These are phyloP conservation scores for Podospora fimiseda DNA, from an alignment of 495 filamentous ascomycete genomes.

Conservation along the genomic window DNA sequence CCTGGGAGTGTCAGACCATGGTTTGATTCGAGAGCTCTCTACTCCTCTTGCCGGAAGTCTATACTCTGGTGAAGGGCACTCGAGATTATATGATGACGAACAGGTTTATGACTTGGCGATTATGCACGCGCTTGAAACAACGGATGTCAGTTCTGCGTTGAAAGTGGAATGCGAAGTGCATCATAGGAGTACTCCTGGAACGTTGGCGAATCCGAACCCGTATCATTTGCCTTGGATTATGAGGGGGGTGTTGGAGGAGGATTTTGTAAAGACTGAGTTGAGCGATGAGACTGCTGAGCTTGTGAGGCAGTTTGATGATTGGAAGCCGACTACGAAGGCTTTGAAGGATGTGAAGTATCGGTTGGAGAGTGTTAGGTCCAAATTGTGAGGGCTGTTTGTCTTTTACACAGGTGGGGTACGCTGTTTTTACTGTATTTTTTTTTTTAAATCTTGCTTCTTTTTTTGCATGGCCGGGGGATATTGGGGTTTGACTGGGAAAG, in stretches of 20 bases:
- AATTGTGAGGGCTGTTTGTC: slow-evolving; percentile 44
- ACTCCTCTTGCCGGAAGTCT: slow-evolving; percentile 83
- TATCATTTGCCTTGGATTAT: slow-evolving; percentile 92
- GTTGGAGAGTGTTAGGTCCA: slow-evolving; percentile 84
- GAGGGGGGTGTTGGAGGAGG: slow-evolving; percentile 86
- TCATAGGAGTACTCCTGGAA: no score
- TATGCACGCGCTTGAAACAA: slow-evolving; percentile 79
- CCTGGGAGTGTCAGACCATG: slow-evolving; percentile 84
- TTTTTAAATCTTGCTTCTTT: neutral
- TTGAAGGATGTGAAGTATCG: slow-evolving; percentile 95
- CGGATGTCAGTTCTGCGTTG: slow-evolving; percentile 34
- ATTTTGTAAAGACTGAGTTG: slow-evolving; percentile 76
- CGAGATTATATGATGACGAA: slow-evolving; percentile 82
- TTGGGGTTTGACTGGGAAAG: neutral
- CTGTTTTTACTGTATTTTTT: neutral
- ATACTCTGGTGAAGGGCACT: slow-evolving; percentile 89
- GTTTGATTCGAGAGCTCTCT: slow-evolving; percentile 85
- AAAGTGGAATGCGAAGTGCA: slow-evolving; percentile 30
- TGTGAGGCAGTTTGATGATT: slow-evolving; percentile 83
- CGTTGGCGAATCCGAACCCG: slow-evolving; percentile 59
- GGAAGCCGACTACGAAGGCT: slow-evolving; percentile 83
- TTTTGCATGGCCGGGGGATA: neutral
- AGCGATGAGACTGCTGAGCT: slow-evolving; percentile 70
- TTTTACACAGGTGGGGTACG: neutral
- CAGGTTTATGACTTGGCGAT: slow-evolving; percentile 86